These are phyloP conservation scores for Trichoderma pleuroti DNA, from an alignment of 2,329 filamentous ascomycete species.

Conservation along the genomic window DNA sequence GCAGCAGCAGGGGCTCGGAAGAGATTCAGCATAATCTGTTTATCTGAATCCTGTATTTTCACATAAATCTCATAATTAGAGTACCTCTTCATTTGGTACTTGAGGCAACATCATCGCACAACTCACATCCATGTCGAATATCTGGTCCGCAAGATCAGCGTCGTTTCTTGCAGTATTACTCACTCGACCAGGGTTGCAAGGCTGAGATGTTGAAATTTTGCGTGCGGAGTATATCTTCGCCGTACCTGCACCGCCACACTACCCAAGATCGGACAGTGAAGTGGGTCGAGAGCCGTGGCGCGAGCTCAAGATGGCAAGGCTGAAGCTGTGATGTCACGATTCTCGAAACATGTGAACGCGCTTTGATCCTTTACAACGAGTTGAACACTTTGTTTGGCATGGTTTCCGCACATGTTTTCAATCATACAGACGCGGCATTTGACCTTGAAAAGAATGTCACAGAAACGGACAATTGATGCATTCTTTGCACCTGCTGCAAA, in stretches of 20 bases:
- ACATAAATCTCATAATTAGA: not conserved
- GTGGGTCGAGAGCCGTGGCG: slow-evolving; percentile 11
- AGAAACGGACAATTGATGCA: slow-evolving; percentile 58
- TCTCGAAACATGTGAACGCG: not conserved
- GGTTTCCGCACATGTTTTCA: not conserved
- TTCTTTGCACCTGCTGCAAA: slow-evolving; percentile 53
- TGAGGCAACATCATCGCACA: not conserved
- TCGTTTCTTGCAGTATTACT: slow-evolving; percentile 22
- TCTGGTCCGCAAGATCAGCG: slow-evolving; percentile 22
- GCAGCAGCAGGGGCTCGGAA: slow-evolving; percentile 75
- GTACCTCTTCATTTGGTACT: no score
- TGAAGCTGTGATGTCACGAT: slow-evolving; percentile 25
- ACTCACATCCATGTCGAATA: slow-evolving; percentile 34
- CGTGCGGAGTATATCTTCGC: slow-evolving; percentile 27
- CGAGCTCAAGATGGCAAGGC: slow-evolving; percentile 11
- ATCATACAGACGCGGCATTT: not conserved
- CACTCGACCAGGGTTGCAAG: slow-evolving; percentile 24
- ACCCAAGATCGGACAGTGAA: not conserved
- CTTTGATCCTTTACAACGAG: not conserved
- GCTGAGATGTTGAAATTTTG: slow-evolving; percentile 31
- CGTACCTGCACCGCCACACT: slow-evolving; percentile 27
- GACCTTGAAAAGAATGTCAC: slow-evolving; percentile 16
- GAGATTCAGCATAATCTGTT: slow-evolving; percentile 50
- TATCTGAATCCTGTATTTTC: slow-evolving; percentile 26
- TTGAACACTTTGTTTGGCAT: not conserved